These are phyloP conservation scores for Xylariaceae sp. DNA, from an alignment of 2,329 filamentous ascomycete genomes.

Conservation along the genomic window DNA sequence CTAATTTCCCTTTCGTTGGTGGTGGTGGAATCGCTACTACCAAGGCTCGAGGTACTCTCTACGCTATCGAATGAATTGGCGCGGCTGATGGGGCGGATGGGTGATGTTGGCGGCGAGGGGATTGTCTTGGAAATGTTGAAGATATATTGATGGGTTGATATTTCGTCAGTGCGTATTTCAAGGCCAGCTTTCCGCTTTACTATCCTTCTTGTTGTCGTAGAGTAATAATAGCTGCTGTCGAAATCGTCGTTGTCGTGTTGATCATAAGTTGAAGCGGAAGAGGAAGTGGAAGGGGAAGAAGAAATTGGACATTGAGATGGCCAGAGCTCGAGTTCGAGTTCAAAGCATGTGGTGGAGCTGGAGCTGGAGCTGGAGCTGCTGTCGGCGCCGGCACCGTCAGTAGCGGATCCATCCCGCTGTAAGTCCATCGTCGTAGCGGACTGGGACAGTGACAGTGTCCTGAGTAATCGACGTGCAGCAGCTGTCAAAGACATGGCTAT, in stretches of 20 bases:
- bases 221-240: not conserved
- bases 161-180: not conserved
- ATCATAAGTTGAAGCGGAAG: not conserved
- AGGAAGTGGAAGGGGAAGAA: not conserved
- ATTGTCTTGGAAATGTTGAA: not conserved
- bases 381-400: slow-evolving; percentile 15
- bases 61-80: slow-evolving; percentile 26
- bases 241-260: not conserved
- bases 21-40: slow-evolving; percentile 7
- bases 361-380: slow-evolving; percentile 3
- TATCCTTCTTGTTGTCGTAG: too few species aligned
- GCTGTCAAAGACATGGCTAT: slow-evolving; percentile 31
- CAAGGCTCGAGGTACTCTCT: not conserved
- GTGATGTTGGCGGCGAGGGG: not conserved
- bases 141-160: not conserved
- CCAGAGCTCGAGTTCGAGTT: slow-evolving; percentile 28
- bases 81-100: slow-evolving; percentile 6
- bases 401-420: slow-evolving; percentile 19
- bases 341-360: slow-evolving; percentile 1
- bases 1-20: not conserved
- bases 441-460: slow-evolving; percentile 29
- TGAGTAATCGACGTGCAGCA: slow-evolving; percentile 46
- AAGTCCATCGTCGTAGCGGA: slow-evolving; percentile 13
- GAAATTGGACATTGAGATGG: slow-evolving; percentile 23
- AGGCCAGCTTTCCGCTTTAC: not conserved